These are phyloP conservation scores for Ilex paraguariensis DNA, from an alignment of 305 asterid genomes.

Conservation along the genomic window DNA sequence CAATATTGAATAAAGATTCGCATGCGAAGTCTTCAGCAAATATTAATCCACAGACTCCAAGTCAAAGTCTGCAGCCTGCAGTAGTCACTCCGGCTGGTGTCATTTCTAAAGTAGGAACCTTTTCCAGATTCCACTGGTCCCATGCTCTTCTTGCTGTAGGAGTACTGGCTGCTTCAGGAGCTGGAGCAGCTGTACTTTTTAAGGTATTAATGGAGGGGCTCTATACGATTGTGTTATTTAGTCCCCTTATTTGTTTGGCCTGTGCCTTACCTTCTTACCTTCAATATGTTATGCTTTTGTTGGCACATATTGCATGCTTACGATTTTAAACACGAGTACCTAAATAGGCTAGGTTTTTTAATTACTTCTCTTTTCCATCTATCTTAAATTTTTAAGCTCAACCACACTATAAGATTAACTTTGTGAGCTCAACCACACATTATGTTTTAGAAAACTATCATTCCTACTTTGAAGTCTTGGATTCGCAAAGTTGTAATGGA, in stretches of 20 bases:
- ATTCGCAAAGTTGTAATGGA: constrained; percentile 69
- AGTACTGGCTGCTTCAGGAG: too few relatives aligned
- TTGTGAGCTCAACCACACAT: too few relatives aligned
- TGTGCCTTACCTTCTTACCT: background rate
- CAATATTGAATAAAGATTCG: constrained; percentile 42
- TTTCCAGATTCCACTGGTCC: too few relatives aligned
- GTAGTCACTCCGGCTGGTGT: too few relatives aligned
- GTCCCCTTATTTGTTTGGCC: background rate
- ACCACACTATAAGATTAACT: constrained; percentile 12
- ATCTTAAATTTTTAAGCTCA: constrained; percentile 17
- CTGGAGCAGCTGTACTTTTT: too few relatives aligned
- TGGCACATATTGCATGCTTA: background rate
- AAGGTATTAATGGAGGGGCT: constrained; percentile 17
- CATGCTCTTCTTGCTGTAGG: too few relatives aligned
- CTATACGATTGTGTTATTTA: background rate
- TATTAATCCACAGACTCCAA: too few relatives aligned
- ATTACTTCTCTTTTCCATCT: background rate
- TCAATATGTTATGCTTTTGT: background rate
- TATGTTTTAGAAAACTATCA: constrained; percentile 55
- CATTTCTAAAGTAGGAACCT: too few relatives aligned
- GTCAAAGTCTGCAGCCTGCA: too few relatives aligned
- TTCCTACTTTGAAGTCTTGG: constrained; percentile 92
- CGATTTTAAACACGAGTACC: background rate
- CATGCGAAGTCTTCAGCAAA: constrained; percentile 43
- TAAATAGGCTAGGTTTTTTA: background rate